phyloP scores from a whole-genome alignment of 1,284 basidiomycete genomes.

The Golubevia pallescens region DNA sequence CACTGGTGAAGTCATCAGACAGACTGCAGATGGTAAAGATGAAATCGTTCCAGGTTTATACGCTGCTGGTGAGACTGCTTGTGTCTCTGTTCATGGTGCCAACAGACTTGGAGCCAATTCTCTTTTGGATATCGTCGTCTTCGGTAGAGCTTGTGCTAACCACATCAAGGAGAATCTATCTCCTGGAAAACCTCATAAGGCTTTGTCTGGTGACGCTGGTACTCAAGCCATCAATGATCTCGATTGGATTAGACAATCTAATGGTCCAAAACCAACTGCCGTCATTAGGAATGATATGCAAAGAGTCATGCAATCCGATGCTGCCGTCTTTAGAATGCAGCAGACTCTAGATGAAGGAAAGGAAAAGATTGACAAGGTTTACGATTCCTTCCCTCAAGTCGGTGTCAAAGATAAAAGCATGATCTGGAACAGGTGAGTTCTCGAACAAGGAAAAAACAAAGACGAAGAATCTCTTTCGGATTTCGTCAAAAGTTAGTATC shows the following conservation, averaged over 20 bases:
- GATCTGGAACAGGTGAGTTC: conserved; percentile 53
- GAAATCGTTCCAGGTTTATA: conserved; percentile 95
- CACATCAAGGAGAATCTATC: conserved; percentile 92
- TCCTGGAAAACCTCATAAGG: conserved; percentile 89
- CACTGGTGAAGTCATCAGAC: conserved; percentile 90
- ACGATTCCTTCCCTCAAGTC: conserved; percentile 40
- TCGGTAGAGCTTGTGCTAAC: conserved; percentile 96
- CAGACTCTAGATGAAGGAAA: conserved; percentile 56
- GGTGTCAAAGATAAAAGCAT: conserved; percentile 53
- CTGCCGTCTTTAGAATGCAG: conserved; percentile 62
- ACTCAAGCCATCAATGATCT: conserved; percentile 84
- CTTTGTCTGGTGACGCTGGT: conserved; percentile 85
- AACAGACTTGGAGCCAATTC: conserved; percentile 99
- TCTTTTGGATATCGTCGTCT: conserved; percentile 97
- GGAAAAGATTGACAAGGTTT: conserved; percentile 58
- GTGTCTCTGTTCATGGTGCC: conserved; percentile 98
- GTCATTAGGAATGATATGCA: conserved; percentile 60
- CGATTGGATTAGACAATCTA: conserved; percentile 73
- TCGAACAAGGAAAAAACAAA: too few species aligned
- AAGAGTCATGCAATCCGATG: conserved; percentile 61
- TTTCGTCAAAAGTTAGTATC: too few species aligned
- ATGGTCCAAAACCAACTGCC: conserved; percentile 48
- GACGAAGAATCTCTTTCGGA: too few species aligned
- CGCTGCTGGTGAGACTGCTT: conserved; percentile 97
- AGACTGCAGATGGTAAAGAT: conserved; percentile 86